Base-by-base conservation (phyloP, 805 yeast species). In the Kodamaea jinghongensis region DNA sequence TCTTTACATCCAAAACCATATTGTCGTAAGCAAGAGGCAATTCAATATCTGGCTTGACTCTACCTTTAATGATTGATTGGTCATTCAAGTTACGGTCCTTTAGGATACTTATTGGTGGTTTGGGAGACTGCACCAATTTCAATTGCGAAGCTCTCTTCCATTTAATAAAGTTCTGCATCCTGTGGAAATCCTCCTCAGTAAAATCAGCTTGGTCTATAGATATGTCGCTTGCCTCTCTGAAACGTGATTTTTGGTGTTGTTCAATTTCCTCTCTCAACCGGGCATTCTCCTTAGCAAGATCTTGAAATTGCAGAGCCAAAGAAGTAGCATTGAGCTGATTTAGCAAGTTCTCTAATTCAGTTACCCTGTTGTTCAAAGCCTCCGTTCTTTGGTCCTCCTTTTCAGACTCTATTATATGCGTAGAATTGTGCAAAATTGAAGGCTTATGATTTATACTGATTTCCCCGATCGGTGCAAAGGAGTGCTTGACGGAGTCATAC, bases 101-200 rank as follows among this genome's bases (percentile, higher is more conserved):
- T 30, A 31, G 42, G 12, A 38, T 35, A 13, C 43, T 30, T 20
- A 34, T 39, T 6, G 43, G 43, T 2, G 41, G 42, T 17, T 37
- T 35, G 3, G 44, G 41, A n/a, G 46, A 34, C 16, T 34, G 42
- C 27, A 38, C 51, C 22, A 66, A 51, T 22, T 53, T 53, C 17
- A 68, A 51, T 42, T 67, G 71, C 4, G 71, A 67, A 3, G 66
- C 56, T 28, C 65, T 43, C 40, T 65, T 68, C 71, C 70, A 63
- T 39, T 52, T 59, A 31, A 65, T 59, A 28, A 58, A 50, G 17
- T 59, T 52, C 16, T 48, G 49, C 36, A 44, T 41, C 30, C 45
- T 46, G 20, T 41, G 39, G 17, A 30, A 37, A 26, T 55, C 52
- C 13, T 46, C 49, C 8, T 46, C 44, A 7, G 56, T 50, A 23